Base-by-base conservation (phyloP, 2,329 filamentous ascomycete genomes). In the Aspergillus brunneoviolaceus region DNA sequence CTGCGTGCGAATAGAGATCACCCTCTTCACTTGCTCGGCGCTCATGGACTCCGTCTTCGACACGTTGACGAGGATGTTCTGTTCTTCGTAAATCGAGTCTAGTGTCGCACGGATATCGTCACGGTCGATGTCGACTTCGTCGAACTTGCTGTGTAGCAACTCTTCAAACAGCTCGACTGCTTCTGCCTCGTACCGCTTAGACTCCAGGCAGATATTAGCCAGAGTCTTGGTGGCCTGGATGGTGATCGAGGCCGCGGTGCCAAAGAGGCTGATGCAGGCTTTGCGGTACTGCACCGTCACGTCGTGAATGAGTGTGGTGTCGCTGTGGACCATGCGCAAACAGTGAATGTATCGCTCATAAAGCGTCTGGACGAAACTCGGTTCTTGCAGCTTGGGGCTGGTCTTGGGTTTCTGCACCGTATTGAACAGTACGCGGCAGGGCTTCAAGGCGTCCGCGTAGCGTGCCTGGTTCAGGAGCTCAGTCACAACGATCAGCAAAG, bases 181-280 rank as follows among this genome's bases (percentile, higher is more conserved):
- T 55, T 76, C 72, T 1, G 55, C 23, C 65, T 77, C 72, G 54
- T 73, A 72, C 7, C 64, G 64, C 65, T 72, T 73, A 3, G 72
- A 73, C 55, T 74, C 72, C 60, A 74, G 73, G 57, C 74, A 77
- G 16, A 78, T 62, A 54, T 69, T 70, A 9, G 76, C 75, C n/a
- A 78, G 68, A 0, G 65, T 69, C 53, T 72, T 59, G 1, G 74
- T 76, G 1, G 75, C 71, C 51, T 73, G 67, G 42, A 77, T 67
- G 2, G 74, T 77, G 52, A 79, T 73, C 1, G 70, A 67, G 1
- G 75, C 70, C 12, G 63, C 70, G 0, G 65, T 66, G n/a, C 75
- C 70, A 49, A 75, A 79, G 1, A 75, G 55, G 3, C 63, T 60
- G 67, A 73, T 72, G 58, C 74, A 75, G 29, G 70, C 72, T 4